Percentiles rank a stretch among this genome's conserved stretches.
phyloP scores from a whole-genome alignment of 2,329 filamentous ascomycete genomes.

The Daldinia sp. region DNA sequence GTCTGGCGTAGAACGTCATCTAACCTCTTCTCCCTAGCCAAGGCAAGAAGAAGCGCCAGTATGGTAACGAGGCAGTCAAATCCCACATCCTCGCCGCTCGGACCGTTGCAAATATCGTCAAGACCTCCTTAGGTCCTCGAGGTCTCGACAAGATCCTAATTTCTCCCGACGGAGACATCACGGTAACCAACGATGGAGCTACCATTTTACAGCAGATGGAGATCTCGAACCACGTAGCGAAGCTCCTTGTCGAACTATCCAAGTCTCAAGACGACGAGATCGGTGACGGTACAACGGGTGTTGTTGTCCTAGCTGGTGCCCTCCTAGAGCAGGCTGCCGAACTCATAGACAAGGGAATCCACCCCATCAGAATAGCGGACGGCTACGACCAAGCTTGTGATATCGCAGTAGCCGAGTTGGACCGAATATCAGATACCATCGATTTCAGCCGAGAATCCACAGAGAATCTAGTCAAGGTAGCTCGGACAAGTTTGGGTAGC shows the following conservation, averaged over 20 bases:
- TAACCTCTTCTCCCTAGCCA: slow-evolving; percentile 66
- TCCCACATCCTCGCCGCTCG: slow-evolving; percentile 96
- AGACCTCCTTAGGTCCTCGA: slow-evolving; percentile 93
- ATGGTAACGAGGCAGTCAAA: slow-evolving; percentile 97
- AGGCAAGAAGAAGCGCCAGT: slow-evolving; percentile 96
- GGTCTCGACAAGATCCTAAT: slow-evolving; percentile 99
- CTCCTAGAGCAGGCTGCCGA: slow-evolving; percentile 96
- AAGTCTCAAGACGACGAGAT: slow-evolving; percentile 99
- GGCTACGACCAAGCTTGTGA: slow-evolving; percentile 98
- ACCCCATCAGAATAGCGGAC: slow-evolving; percentile 97
- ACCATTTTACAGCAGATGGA: slow-evolving; percentile 99
- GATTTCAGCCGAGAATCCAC: slow-evolving; percentile 83
- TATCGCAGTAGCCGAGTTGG: slow-evolving; percentile 90
- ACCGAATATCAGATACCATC: slow-evolving; percentile 91
- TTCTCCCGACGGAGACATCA: slow-evolving; percentile 98
- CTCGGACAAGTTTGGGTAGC: slow-evolving; percentile 93
- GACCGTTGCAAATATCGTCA: slow-evolving; percentile 96
- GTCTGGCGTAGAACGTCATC: slow-evolving; percentile 7
- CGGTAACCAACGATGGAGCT: slow-evolving; percentile 97
- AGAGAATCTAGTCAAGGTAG: slow-evolving; percentile 89
- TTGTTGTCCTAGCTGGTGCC: slow-evolving; percentile 93
- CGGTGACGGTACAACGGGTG: slow-evolving; percentile 96
- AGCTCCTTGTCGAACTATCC: slow-evolving; percentile 94
- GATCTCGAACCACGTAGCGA: slow-evolving; percentile 97
- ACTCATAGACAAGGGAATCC: slow-evolving; percentile 99